phyloP scores from a whole-genome alignment of 441 rosid genomes.

The Erysimum cheiri region DNA sequence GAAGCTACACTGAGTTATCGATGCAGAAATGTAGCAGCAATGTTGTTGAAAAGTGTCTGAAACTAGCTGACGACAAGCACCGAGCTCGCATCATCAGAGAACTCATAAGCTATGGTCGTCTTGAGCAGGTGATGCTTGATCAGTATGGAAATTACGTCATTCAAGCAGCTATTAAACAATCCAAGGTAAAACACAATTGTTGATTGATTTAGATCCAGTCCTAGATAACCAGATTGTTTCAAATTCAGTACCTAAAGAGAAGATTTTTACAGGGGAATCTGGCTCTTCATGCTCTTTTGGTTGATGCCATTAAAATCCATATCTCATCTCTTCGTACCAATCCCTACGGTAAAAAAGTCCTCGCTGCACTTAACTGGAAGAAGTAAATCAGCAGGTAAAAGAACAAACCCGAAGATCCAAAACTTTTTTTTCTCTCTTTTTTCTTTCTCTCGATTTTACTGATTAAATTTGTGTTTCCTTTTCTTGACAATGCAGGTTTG shows the following conservation, averaged over 20 bases:
- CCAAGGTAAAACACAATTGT: slow-evolving; percentile 54
- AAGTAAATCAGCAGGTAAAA: slow-evolving; percentile 52
- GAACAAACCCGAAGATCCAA: background rate
- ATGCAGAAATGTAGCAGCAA: slow-evolving; percentile 92
- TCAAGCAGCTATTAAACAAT: slow-evolving; percentile 77
- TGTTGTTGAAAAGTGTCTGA: slow-evolving; percentile 84
- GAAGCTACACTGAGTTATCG: slow-evolving; percentile 71
- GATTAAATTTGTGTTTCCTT: background rate
- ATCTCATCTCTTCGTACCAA: slow-evolving; percentile 67
- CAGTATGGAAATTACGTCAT: slow-evolving; percentile 86
- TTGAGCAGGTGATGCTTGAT: slow-evolving; percentile 85
- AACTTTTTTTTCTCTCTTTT: background rate
- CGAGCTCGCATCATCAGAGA: slow-evolving; percentile 56
- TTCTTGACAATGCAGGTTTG: slow-evolving; percentile 37
- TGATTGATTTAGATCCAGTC: slow-evolving; percentile 3
- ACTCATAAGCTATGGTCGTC: slow-evolving; percentile 58
- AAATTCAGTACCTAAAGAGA: slow-evolving; percentile 2
- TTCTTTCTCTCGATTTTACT: background rate
- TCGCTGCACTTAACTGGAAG: slow-evolving; percentile 65
- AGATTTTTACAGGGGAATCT: slow-evolving; percentile 60
- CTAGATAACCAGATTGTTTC: background rate
- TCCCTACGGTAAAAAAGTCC: slow-evolving; percentile 86
- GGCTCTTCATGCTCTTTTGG: slow-evolving; percentile 58
- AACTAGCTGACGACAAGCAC: slow-evolving; percentile 62
- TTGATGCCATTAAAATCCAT: slow-evolving; percentile 72